Conservation (phyloP, 2,329 filamentous ascomycete genomes). For the Fusarium praegraminearum region DNA sequence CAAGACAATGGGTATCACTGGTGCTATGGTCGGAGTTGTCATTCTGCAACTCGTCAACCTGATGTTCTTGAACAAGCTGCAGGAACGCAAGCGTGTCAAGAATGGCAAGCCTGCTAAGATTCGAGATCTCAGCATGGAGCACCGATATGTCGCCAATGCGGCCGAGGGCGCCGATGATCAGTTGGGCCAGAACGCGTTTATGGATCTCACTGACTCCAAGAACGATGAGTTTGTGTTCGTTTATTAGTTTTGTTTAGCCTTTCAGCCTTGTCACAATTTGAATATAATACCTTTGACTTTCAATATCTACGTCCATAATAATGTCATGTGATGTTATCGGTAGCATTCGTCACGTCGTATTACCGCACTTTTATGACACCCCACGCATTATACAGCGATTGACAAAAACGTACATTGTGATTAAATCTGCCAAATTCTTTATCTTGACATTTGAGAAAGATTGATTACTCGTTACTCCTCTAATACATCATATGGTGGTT, state of each 20-base stretch:
- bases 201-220: slow-evolving; percentile 72
- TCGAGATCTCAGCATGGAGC: slow-evolving; percentile 71
- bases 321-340: neutral
- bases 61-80: slow-evolving; percentile 67
- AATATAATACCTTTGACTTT: neutral
- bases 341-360: neutral
- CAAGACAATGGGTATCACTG: slow-evolving; percentile 66
- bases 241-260: slow-evolving; percentile 54
- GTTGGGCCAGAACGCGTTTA: slow-evolving; percentile 63
- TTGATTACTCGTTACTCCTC: fast-evolving
- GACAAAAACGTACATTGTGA: no score
- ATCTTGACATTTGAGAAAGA: no score
- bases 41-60: slow-evolving; percentile 67
- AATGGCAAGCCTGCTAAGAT: slow-evolving; percentile 72
- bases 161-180: slow-evolving; percentile 22
- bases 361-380: no score
- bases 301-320: fast-evolving
- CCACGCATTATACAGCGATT: no score
- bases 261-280: neutral
- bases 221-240: slow-evolving; percentile 78
- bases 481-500: neutral
- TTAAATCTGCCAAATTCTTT: no score
- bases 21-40: slow-evolving; percentile 64
- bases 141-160: slow-evolving; percentile 51
- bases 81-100: slow-evolving; percentile 65